Evolutionary conservation across 1,139 yeast genomes (phyloP), one percentile per base, ranked within the genome.

Genomic region (Eremothecium gossypii): DNA sequence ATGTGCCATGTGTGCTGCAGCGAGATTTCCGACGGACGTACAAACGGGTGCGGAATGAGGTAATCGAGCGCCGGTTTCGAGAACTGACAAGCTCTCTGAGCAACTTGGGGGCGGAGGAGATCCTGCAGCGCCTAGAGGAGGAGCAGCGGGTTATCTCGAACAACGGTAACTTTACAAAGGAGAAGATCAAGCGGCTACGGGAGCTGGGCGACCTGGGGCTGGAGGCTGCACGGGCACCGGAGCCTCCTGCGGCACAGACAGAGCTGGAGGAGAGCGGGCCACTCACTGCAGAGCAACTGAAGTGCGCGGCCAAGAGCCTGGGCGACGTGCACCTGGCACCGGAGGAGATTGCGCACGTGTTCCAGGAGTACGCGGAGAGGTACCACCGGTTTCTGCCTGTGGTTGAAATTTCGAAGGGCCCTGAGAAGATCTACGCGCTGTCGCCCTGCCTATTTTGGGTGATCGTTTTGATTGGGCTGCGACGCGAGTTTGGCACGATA

Each of bases 381-480:
- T 91, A 89, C 55, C 96, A 91, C 58, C 83, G 85, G 0, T 79
- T 84, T 41, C 60, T 91, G 39, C 97, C 97, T 0, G 84, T 89
- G 2, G 94, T 89, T 2, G 95, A 89, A 55, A 73, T 89, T 1
- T 51, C 69, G 6, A 76, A 75, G 45, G 96, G 96, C 1, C 94
- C 95, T 0, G 96, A 86, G 52, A 67, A 77, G 41, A 74, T 89
- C 7, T 83, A 83, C 58, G 66, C 75, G 46, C 69, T 83, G 11
- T 85, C 96, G 47, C 96, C 96, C 0, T 80, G 93, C 2, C 67
- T 91, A 20, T 91, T 91, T 55, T 91, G 98, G 98, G 91, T 91
- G 0, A 80, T 91, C 14, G 79, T 89, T 79, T 75, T 87, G 36
- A 83, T 85, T 1, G 83, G 95, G 0, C 67, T 87, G 33, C 70